Evolutionary conservation across 352 stramenopile genomes (phyloP), one percentile per base, ranked within the genome.

Genomic region (Thraustotheca clavata): DNA sequence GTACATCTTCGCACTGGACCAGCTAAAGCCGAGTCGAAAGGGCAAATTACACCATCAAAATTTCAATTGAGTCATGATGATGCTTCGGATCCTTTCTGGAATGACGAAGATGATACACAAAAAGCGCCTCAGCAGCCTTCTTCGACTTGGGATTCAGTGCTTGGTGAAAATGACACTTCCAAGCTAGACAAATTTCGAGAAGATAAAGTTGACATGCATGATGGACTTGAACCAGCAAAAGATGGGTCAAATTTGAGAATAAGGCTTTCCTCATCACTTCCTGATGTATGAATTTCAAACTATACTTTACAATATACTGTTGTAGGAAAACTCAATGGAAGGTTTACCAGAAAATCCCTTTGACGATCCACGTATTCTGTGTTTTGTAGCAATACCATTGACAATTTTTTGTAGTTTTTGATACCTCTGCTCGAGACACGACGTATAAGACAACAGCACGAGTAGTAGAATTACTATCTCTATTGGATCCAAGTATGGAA

Each of bases 401-500:
- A 18, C 18, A 54, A 39, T 29, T 54, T 33, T 4, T 63, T 33
- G 35, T 63, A 63, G 55, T 63, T 55, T 63, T 63, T 33, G 55
- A 63, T 35, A 54, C 55, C 14, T 63, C 74, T 34, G 46, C 79
- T 34, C 79, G 80, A 24, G 85, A 94, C 57, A 84, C 69, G 8
- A 86, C 87, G 34, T 83, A 91, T 36, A 89, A 92, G 54, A 75
- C 80, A 36, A 94, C 80, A 2, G 65, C 70, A 24, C 83, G 85
- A 22, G 82, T 90, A 8, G 73, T 94, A 14, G 82, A 92, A 49
- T 54, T 94, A 16, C 68, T 94, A 12, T 76, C 83, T 8, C 71
- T 90, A 20, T 62, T 94, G 33, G 83, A 91, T 39, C 83, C 85
- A n/a, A 91, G 83, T 40, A 88, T 88, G 76, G 85, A 94, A 41